phyloP scores from a whole-genome alignment of 306 rosid species.

The Citrullus colocynthis region DNA sequence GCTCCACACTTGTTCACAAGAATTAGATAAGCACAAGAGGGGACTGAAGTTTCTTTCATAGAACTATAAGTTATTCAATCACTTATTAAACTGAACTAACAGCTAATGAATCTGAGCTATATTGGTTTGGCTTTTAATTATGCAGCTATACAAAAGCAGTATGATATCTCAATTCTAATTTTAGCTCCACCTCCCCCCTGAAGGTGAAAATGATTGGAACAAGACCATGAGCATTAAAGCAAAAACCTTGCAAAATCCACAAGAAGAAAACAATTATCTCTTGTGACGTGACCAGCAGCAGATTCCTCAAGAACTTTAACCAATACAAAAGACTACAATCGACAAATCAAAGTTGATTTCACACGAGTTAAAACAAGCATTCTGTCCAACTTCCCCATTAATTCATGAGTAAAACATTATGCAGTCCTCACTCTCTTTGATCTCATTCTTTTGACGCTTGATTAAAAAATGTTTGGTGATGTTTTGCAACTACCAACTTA shows the following conservation, averaged over 20 bases:
- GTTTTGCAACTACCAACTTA: background rate
- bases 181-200: background rate
- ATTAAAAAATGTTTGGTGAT: background rate
- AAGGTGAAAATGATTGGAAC: background rate
- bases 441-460: background rate
- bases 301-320: background rate
- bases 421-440: background rate
- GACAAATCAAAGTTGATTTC: background rate
- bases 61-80: background rate
- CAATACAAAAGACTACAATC: background rate
- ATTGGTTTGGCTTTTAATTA: background rate
- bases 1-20: conserved; percentile 11
- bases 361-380: background rate
- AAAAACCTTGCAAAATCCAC: background rate
- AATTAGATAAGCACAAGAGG: background rate
- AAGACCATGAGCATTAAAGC: background rate
- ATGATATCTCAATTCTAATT: background rate
- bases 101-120: background rate
- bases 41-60: background rate
- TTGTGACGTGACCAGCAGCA: background rate
- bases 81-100: background rate
- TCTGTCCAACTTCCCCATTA: background rate
- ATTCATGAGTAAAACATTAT: background rate
- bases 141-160: background rate
- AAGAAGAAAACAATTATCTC: background rate